Base-by-base conservation (phyloP, 2,329 filamentous ascomycete species). In the Sordariomycetes sp. region DNA sequence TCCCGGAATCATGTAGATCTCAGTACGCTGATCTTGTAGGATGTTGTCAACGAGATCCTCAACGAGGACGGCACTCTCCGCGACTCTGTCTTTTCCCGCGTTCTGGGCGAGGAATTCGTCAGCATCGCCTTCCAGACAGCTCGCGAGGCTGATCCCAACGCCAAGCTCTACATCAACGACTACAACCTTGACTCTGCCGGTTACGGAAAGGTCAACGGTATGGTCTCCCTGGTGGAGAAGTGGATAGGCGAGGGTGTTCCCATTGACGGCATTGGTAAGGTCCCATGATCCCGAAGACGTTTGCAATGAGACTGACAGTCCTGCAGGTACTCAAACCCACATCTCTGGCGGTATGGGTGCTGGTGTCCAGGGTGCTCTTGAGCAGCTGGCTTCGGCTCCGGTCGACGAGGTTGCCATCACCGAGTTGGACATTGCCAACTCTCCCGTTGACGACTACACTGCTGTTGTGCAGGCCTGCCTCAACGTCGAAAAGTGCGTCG, bases 111-210 rank as follows among this genome's bases (percentile, higher is more conserved):
- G 57, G 70, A 72, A 52, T 85, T 80, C 48, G 73, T 86, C 34
- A 61, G 64, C 16, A 79, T 82, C 46, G 81, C 81, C 21, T 86
- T 86, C 59, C 64, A 72, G 33, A 73, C 81, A 9, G 82, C 82
- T 15, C 70, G 72, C 34, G 64, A 65, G 8, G 79, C 77, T 11
- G 82, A 86, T 51, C 78, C 81, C 3, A 47, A 57, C 36, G 78
- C 76, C 3, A 80, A 79, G 57, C 65, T 86, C 24, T 87, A 83
- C 63, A 82, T 86, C 59, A 87, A 86, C 57, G 81, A 86, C 53
- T 75, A 69, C 57, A 82, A 81, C 59, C 68, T 82, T 33, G 79
- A 82, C 57, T 63, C 55, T 26, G 66, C 77, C 14, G 65, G 45
- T 42, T 68, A 69, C 46, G 61, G 68, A 42, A 86, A 86, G 63